Evolutionary conservation across 768 basidiomycete species (phyloP).

Genomic region (Mycena sanguinolenta): DNA sequence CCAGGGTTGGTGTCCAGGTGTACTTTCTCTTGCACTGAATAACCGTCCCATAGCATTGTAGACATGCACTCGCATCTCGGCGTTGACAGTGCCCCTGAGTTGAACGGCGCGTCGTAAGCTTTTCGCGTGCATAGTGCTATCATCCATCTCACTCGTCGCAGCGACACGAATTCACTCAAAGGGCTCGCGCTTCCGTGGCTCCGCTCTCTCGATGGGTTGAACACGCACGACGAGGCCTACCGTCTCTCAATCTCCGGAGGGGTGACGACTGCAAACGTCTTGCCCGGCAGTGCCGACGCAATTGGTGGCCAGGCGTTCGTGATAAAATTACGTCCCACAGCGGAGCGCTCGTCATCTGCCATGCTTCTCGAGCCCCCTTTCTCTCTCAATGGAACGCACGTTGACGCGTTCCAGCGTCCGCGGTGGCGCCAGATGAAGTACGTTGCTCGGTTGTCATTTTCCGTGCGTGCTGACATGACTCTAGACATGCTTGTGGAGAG

Average conservation of each 20-base stretch:
- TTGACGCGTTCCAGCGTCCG: slow-evolving; percentile 45
- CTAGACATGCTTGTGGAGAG: slow-evolving; percentile 71
- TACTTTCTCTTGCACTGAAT: slow-evolving; percentile 40
- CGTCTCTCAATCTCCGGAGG: slow-evolving; percentile 73
- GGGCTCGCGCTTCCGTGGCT: slow-evolving; percentile 72
- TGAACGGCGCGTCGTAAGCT: slow-evolving; percentile 60
- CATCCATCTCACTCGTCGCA: too few relatives aligned
- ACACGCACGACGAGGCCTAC: slow-evolving; percentile 79
- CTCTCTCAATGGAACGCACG: slow-evolving; percentile 56
- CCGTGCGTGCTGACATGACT: slow-evolving; percentile 1
- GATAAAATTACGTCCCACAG: slow-evolving; percentile 79
- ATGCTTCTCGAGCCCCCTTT: slow-evolving; percentile 85
- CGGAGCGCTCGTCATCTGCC: slow-evolving; percentile 75
- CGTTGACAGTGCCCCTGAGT: slow-evolving; percentile 52
- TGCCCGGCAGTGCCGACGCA: slow-evolving; percentile 75
- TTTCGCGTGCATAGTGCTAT: too few relatives aligned
- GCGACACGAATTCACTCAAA: slow-evolving; percentile 69
- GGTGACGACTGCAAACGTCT: slow-evolving; percentile 80
- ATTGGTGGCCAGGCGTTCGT: slow-evolving; percentile 76
- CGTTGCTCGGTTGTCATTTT: slow-evolving; percentile 8
- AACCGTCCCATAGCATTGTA: slow-evolving; percentile 47
- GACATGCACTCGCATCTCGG: slow-evolving; percentile 73
- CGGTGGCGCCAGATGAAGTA: slow-evolving; percentile 86
- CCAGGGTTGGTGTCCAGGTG: slow-evolving; percentile 57
- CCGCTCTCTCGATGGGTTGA: slow-evolving; percentile 78